Conservation (phyloP, 352 stramenopile genomes). For the Phytophthora agathidicida region DNA sequence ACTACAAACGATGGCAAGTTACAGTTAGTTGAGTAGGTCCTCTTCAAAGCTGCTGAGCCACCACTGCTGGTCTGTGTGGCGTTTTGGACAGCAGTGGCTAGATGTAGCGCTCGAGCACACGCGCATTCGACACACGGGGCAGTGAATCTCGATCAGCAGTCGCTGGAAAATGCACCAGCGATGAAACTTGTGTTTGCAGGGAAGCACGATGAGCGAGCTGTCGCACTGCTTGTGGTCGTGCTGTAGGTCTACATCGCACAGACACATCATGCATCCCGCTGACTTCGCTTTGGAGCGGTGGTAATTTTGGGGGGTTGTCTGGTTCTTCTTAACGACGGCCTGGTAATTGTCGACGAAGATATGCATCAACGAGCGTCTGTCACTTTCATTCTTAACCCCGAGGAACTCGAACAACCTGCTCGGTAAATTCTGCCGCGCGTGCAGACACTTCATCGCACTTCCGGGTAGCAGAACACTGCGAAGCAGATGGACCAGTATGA, state of each 20-base stretch:
- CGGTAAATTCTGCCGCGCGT: conserved; percentile 49
- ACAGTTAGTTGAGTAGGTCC: too few species aligned
- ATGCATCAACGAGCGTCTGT: conserved; percentile 60
- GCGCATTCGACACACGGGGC: conserved; percentile 55
- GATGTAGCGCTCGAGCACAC: conserved; percentile 46
- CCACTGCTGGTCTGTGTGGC: conserved; percentile 47
- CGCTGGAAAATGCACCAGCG: conserved; percentile 70
- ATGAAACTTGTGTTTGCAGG: conserved; percentile 68
- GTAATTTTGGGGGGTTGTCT: background rate
- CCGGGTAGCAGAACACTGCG: conserved; percentile 56
- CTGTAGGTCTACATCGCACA: background rate
- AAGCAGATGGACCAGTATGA: conserved; percentile 57
- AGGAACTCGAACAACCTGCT: conserved; percentile 55
- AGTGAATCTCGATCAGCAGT: conserved; percentile 67
- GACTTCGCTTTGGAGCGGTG: too few species aligned
- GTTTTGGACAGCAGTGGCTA: conserved; percentile 53
- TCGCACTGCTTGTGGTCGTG: background rate
- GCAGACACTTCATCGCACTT: conserved; percentile 60
- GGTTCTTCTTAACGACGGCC: background rate
- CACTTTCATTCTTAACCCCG: conserved; percentile 40
- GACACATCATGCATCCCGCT: background rate
- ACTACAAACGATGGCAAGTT: background rate
- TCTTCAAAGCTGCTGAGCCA: conserved; percentile 64
- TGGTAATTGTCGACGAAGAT: conserved; percentile 21
- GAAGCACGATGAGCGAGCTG: conserved; percentile 31